Base-by-base conservation (phyloP, 306 rosid genomes). In the Comarum palustre region DNA sequence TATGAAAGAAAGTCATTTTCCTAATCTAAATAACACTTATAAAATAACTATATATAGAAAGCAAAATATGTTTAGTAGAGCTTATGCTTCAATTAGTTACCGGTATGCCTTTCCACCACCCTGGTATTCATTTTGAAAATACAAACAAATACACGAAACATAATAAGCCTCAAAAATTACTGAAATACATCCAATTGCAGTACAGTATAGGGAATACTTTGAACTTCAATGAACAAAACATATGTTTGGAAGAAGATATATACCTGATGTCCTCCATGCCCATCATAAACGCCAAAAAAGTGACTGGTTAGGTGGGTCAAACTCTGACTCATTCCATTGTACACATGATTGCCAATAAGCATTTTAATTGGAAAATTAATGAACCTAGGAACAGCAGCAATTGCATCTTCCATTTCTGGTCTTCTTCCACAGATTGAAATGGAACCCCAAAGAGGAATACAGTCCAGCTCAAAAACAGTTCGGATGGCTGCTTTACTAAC, bases 261-360 rank as follows among this genome's bases (percentile, higher is more conserved):
- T 79, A 84, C 90, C 90, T 84, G 90, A 82, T 85, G 65, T 50
- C 90, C 90, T 22, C 90, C 90, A 27, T 86, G 90, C 34, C 90
- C 90, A 86, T 86, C 90, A 62, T 86, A 86, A 75, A 86, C 81
- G 32, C 88, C 90, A 45, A 74, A 86, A 70, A 84, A 86, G 60
- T 86, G 90, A 78, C 85, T 79, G 77, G 80, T 72, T 66, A 82
- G 54, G 70, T 84, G 83, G 36, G 88, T 84, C 82, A 84, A 70
- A 72, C 68, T 82, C 70, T 77, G 86, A 71, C 77, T 63, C 39
- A 77, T 77, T 74, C 88, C 86, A 68, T 71, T 64, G 34, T 69
- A 17, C 71, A 64, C 32, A 52, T 46, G 66, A 68, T 75, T 78
- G 4, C 84, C 74, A 7, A 52, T 60, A 14, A 86, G 85, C 90